Evolutionary conservation across 306 rosid genomes (phyloP).

Genomic region (Delonix regia): DNA sequence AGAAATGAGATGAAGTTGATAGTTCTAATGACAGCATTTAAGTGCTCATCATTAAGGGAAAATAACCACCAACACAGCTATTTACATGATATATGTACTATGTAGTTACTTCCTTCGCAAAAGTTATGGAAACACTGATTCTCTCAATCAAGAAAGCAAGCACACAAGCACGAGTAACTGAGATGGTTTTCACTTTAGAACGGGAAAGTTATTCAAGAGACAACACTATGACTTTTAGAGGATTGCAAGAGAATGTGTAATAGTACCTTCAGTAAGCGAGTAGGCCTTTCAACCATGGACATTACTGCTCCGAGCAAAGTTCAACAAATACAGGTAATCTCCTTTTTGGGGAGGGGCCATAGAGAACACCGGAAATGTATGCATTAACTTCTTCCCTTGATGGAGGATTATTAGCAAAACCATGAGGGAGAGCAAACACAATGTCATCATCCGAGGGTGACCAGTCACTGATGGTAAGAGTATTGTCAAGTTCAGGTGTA

Average conservation of each 20-base stretch:
- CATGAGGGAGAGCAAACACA: slow-evolving; percentile 45
- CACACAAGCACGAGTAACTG: neutral
- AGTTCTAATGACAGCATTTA: neutral
- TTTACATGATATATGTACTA: neutral
- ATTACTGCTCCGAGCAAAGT: slow-evolving; percentile 33
- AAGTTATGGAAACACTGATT: neutral
- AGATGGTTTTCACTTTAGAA: slow-evolving; percentile 11
- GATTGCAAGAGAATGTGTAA: slow-evolving; percentile 21
- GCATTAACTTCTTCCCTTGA: slow-evolving; percentile 52
- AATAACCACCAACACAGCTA: neutral
- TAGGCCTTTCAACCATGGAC: slow-evolving; percentile 18
- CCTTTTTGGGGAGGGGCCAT: slow-evolving; percentile 34
- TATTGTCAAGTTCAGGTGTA: slow-evolving; percentile 7
- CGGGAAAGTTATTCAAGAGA: slow-evolving; percentile 8
- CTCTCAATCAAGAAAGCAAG: neutral
- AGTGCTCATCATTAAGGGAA: neutral
- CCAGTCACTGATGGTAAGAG: slow-evolving; percentile 50
- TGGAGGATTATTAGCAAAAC: slow-evolving; percentile 37
- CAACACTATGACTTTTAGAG: slow-evolving; percentile 1
- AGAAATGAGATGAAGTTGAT: neutral
- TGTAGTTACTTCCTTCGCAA: neutral
- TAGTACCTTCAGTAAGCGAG: slow-evolving; percentile 6
- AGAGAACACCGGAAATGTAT: slow-evolving; percentile 38
- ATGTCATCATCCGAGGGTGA: slow-evolving; percentile 77
- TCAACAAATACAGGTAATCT: slow-evolving; percentile 54